Conservation (phyloP, 2,329 filamentous ascomycete species). For the Pseudogymnoascus sp. region DNA sequence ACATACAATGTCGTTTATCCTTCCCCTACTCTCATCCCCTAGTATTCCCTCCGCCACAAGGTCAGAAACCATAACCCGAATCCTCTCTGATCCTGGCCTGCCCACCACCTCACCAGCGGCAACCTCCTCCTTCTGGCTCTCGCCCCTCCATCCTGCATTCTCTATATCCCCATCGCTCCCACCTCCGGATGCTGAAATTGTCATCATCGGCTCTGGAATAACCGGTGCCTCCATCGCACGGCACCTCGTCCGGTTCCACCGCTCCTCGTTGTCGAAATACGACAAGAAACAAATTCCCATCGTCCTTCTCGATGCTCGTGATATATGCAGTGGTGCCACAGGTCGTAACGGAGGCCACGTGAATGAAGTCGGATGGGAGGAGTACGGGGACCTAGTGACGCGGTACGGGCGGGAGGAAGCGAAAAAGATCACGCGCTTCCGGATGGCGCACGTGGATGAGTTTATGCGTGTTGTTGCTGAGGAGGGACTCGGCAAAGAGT, state of each 20-base stretch:
- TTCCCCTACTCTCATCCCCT: too few species aligned
- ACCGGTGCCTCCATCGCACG: slow-evolving; percentile 40
- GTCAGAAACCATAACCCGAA: slow-evolving; percentile 19
- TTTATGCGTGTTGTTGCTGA: slow-evolving; percentile 1
- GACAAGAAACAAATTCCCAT: slow-evolving; percentile 24
- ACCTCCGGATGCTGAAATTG: slow-evolving; percentile 40
- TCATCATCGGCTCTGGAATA: slow-evolving; percentile 52
- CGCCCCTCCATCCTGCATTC: slow-evolving; percentile 38
- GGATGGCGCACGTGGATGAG: slow-evolving; percentile 36
- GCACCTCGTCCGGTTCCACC: not conserved
- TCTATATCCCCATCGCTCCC: slow-evolving; percentile 33
- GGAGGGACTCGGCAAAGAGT: slow-evolving; percentile 4
- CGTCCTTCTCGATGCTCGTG: slow-evolving; percentile 46
- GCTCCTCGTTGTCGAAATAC: not conserved
- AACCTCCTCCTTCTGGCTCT: slow-evolving; percentile 42
- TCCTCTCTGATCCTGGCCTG: slow-evolving; percentile 34
- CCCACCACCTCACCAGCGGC: slow-evolving; percentile 34
- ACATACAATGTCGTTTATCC: too few species aligned
- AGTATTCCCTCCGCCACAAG: not conserved
- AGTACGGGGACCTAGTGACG: slow-evolving; percentile 33
- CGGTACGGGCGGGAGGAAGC: slow-evolving; percentile 35
- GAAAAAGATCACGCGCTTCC: slow-evolving; percentile 38
- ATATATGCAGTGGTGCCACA: slow-evolving; percentile 46
- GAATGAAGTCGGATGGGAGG: slow-evolving; percentile 40
- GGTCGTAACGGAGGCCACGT: slow-evolving; percentile 49